A percentile compares a stretch with the other conserved stretches of the same genome.
These are phyloP conservation scores for Solanum virginianum DNA, from an alignment of 257 asterid species.

Conservation along the genomic window DNA sequence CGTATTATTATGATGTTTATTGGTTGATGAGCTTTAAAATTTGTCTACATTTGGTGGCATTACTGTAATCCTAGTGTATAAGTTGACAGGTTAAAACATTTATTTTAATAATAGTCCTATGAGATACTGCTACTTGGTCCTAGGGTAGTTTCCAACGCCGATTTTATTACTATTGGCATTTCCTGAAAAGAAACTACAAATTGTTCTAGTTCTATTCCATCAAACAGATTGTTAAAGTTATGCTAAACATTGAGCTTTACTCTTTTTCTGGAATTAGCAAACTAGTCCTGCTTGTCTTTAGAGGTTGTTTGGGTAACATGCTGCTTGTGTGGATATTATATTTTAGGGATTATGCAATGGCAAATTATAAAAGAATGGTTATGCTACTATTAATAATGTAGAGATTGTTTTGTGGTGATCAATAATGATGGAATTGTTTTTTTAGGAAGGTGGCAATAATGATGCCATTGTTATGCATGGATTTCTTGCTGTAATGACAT, in stretches of 20 bases:
- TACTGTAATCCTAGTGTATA: neutral
- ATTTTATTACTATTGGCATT: neutral
- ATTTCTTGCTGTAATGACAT: neutral
- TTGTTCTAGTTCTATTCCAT: neutral
- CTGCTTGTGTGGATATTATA: neutral
- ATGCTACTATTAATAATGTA: neutral
- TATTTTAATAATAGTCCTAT: neutral
- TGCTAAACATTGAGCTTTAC: neutral
- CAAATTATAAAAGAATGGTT: neutral
- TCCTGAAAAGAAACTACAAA: neutral
- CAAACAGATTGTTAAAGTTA: neutral
- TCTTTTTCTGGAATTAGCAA: neutral
- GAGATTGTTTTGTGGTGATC: neutral
- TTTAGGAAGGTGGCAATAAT: neutral
- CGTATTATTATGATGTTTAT: neutral
- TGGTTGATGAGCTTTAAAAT: neutral
- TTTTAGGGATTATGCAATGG: neutral
- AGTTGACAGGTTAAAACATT: neutral
- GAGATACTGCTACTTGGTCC: neutral
- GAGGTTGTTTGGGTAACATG: neutral
- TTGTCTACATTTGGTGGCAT: neutral
- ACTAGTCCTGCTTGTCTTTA: neutral
- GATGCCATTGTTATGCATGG: neutral
- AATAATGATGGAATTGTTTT: neutral
- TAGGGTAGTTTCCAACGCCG: neutral